Evolutionary conservation across 306 rosid genomes (phyloP).

Genomic region (Cicer chorassanicum): DNA sequence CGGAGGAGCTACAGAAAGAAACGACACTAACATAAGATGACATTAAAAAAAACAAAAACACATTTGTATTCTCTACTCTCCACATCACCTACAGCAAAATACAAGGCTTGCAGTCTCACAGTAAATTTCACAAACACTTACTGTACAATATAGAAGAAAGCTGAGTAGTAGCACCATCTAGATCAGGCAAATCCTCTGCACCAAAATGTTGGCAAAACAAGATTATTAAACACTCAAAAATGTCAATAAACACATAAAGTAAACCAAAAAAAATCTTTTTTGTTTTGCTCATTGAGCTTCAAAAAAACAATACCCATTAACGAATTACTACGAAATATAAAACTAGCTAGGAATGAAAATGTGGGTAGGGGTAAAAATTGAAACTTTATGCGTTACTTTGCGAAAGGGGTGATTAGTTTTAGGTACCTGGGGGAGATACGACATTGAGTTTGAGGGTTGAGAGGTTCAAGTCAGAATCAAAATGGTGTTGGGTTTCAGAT

Average conservation of each 20-base stretch:
- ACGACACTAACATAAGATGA: conserved; percentile 14
- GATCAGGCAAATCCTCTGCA: conserved; percentile 57
- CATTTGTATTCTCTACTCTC: conserved; percentile 15
- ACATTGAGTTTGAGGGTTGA: neutral
- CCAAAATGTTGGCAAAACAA: conserved; percentile 40
- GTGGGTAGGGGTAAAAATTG: conserved; percentile 33
- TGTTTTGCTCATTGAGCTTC: conserved; percentile 10
- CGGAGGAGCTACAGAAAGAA: conserved; percentile 46
- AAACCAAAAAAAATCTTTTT: neutral
- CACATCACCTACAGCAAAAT: conserved; percentile 13
- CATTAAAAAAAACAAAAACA: conserved; percentile 8
- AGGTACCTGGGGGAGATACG: conserved; percentile 19
- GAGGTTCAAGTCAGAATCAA: conserved; percentile 10
- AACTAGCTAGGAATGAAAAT: conserved; percentile 19
- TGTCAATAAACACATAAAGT: conserved; percentile 11
- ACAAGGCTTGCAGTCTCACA: conserved; percentile 37
- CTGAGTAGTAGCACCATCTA: neutral
- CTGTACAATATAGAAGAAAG: conserved; percentile 54
- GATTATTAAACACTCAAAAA: conserved; percentile 28
- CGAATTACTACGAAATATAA: neutral
- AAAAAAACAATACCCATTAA: conserved; percentile 38
- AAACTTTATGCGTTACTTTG: conserved; percentile 8
- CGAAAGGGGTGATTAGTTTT: neutral
- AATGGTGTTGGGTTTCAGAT: conserved; percentile 14
- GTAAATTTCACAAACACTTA: conserved; percentile 55